A percentile compares a stretch with the other conserved stretches of the same genome.
These are phyloP conservation scores for Aspergillus hancockii DNA, from an alignment of 495 filamentous ascomycete genomes.

Conservation along the genomic window DNA sequence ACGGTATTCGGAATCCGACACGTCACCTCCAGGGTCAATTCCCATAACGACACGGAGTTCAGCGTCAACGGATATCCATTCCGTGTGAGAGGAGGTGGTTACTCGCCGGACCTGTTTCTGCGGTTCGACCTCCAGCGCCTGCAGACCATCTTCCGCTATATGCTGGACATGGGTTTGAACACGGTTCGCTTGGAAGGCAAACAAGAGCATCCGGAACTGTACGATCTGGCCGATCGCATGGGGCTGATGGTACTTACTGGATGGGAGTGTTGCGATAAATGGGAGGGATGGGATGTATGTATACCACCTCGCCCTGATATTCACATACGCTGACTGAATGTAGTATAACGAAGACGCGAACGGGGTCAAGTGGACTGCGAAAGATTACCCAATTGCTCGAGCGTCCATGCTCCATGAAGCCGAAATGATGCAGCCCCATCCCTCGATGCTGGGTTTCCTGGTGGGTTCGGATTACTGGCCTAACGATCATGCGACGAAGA, in stretches of 20 bases:
- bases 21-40: conserved; percentile 52
- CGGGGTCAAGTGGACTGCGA: conserved; percentile 47
- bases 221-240: conserved; percentile 56
- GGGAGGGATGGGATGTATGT: conserved; percentile 59
- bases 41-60: conserved; percentile 56
- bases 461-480: conserved; percentile 67
- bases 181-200: conserved; percentile 66
- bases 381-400: conserved; percentile 57
- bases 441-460: conserved; percentile 56
- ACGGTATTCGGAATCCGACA: conserved; percentile 57
- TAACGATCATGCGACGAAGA: conserved; percentile 51
- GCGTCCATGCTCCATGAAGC: conserved; percentile 60
- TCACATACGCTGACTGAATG: background rate
- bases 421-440: conserved; percentile 58
- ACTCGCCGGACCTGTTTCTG: conserved; percentile 62
- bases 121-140: conserved; percentile 52
- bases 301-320: background rate
- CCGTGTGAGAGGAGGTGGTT: conserved; percentile 61
- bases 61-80: conserved; percentile 57
- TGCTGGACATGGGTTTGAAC: conserved; percentile 62
- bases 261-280: conserved; percentile 72
- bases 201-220: conserved; percentile 61
- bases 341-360: conserved; percentile 56
- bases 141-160: conserved; percentile 46
- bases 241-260: conserved; percentile 64